These are phyloP conservation scores for Pilaira anomala DNA, from an alignment of 192 early-diverging fungal species.

Conservation along the genomic window DNA sequence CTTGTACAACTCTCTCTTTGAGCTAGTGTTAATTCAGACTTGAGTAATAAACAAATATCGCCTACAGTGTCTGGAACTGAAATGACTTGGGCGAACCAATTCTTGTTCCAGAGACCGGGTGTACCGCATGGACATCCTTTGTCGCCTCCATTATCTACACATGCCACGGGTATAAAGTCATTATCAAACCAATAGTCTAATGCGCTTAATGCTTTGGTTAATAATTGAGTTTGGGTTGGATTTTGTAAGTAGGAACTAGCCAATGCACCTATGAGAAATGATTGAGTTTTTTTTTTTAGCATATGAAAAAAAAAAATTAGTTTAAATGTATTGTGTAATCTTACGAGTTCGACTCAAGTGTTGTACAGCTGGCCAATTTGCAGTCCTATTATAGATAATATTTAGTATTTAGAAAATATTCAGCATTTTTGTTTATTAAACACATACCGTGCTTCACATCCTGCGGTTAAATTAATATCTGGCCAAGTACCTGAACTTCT, in stretches of 20 bases:
- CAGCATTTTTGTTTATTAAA: too few species aligned
- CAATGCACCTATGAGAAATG: not conserved
- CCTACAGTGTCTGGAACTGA: slow-evolving; percentile 1
- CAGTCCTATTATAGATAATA: slow-evolving; percentile 9
- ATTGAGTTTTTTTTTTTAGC: too few species aligned
- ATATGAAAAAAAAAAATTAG: not conserved
- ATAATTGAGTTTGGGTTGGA: not conserved
- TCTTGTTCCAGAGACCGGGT: slow-evolving; percentile 32
- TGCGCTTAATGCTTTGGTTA: slow-evolving; percentile 1
- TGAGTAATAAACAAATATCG: slow-evolving; percentile 19
- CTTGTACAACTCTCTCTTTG: slow-evolving; percentile 2
- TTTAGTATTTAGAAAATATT: not conserved
- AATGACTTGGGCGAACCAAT: slow-evolving; percentile 29
- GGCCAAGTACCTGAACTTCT: slow-evolving; percentile 16
- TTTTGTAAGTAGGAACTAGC: not conserved
- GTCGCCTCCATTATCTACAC: slow-evolving; percentile 13
- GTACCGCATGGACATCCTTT: slow-evolving; percentile 29
- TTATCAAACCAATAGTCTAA: slow-evolving; percentile 27
- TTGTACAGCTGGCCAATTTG: slow-evolving; percentile 24
- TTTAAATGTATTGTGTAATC: too few species aligned
- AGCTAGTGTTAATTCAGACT: not conserved
- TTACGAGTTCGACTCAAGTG: slow-evolving; percentile 22
- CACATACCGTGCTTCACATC: slow-evolving; percentile 16
- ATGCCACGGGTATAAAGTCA: slow-evolving; percentile 6
- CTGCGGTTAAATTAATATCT: slow-evolving; percentile 17